Evolutionary conservation across 176 grass and related monocot species (phyloP).

Genomic region (Oropetium thomaeum): DNA sequence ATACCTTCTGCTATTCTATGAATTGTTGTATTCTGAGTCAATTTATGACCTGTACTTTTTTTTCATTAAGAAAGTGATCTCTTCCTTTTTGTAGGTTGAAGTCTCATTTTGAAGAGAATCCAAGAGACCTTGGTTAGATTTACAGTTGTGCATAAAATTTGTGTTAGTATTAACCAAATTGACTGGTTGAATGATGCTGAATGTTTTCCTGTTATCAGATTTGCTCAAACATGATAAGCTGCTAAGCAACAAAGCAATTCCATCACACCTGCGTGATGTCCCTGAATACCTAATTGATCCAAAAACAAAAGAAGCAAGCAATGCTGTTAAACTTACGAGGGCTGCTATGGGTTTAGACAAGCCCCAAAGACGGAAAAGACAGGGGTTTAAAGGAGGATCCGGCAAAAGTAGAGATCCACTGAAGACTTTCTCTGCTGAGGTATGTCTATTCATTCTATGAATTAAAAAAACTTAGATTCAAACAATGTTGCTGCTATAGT

Average conservation of each 20-base stretch:
- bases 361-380: constrained; percentile 44
- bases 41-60: neutral
- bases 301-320: constrained; percentile 82
- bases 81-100: constrained; percentile 69
- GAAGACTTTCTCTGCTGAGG: constrained; percentile 86
- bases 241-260: constrained; percentile 79
- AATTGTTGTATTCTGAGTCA: neutral
- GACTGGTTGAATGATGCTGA: constrained; percentile 6
- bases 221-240: constrained; percentile 92
- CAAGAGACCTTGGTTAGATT: constrained; percentile 81
- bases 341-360: constrained; percentile 78
- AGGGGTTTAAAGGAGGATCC: constrained; percentile 69
- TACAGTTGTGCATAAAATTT: constrained; percentile 5
- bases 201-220: constrained; percentile 49
- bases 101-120: constrained; percentile 94
- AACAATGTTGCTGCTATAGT: neutral
- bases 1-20: neutral
- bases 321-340: constrained; percentile 69
- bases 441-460: constrained; percentile 29
- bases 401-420: constrained; percentile 84
- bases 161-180: constrained; percentile 5
- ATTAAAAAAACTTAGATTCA: neutral
- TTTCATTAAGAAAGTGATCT: neutral
- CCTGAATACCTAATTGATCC: constrained; percentile 89
- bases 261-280: constrained; percentile 67